A percentile compares a stretch with the other conserved stretches of the same genome.
Conservation (phyloP, 2,329 filamentous ascomycete species). For the Penicillium decumbens region DNA sequence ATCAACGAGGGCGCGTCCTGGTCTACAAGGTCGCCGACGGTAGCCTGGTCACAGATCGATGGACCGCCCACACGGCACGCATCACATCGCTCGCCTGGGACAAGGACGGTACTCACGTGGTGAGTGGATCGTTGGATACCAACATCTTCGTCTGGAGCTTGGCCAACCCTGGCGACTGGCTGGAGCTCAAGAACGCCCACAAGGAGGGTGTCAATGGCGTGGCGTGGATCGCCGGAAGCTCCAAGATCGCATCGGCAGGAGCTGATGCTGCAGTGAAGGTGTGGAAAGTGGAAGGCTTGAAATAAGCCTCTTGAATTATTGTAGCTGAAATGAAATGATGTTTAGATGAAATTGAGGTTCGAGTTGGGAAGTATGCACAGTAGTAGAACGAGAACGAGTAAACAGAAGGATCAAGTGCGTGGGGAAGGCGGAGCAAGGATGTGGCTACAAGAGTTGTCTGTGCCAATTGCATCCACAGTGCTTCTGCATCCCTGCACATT, state of each 20-base stretch:
- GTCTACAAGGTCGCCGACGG: conserved; percentile 67
- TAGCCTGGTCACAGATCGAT: conserved; percentile 73
- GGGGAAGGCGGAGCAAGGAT: neutral
- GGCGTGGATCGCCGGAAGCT: conserved; percentile 64
- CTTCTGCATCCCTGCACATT: neutral
- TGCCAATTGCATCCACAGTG: neutral
- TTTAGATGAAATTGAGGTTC: neutral
- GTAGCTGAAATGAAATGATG: neutral
- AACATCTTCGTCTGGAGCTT: conserved; percentile 92
- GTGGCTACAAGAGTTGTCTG: conserved; percentile 9
- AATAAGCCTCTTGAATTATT: conserved; percentile 16
- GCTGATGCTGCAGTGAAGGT: conserved; percentile 88
- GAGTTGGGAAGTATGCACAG: neutral
- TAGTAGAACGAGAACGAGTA: neutral
- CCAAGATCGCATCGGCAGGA: conserved; percentile 71
- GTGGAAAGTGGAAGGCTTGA: conserved; percentile 64
- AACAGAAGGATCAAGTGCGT: neutral
- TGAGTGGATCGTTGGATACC: conserved; percentile 82
- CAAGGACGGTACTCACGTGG: conserved; percentile 67
- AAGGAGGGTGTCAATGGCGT: conserved; percentile 93
- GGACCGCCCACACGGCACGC: conserved; percentile 66
- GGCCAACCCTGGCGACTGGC: conserved; percentile 71
- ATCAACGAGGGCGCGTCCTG: conserved; percentile 78
- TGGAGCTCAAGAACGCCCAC: conserved; percentile 83
- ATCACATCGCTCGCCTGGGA: conserved; percentile 74